Conservation (phyloP, 768 basidiomycete genomes). For the Lepiota brunneoincarnata region DNA sequence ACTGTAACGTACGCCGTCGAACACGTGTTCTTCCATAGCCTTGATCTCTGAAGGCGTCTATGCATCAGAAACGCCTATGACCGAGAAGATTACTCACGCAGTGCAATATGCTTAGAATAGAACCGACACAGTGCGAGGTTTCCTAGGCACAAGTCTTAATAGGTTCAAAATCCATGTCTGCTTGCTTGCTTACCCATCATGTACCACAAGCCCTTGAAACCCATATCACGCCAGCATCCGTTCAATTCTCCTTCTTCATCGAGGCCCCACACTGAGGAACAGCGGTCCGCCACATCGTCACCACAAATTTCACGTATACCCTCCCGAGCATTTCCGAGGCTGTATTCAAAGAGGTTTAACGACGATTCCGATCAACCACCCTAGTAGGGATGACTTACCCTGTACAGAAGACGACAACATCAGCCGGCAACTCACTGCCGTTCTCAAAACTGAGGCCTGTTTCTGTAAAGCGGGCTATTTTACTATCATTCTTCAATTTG, state of each 20-base stretch:
- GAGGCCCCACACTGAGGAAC: slow-evolving; percentile 63
- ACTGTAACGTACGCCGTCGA: slow-evolving; percentile 21
- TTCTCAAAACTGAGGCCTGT: slow-evolving; percentile 47
- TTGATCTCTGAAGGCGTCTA: slow-evolving; percentile 48
- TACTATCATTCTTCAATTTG: slow-evolving; percentile 62
- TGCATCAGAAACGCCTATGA: neutral
- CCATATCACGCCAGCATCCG: slow-evolving; percentile 48
- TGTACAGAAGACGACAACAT: slow-evolving; percentile 59
- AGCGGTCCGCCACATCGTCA: slow-evolving; percentile 37
- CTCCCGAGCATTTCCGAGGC: slow-evolving; percentile 41
- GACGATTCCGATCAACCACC: neutral
- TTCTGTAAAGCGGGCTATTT: slow-evolving; percentile 43
- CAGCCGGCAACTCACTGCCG: slow-evolving; percentile 43
- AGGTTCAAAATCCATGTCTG: neutral
- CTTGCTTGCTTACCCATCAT: slow-evolving; percentile 45
- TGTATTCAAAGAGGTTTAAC: slow-evolving; percentile 18
- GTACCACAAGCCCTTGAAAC: slow-evolving; percentile 52
- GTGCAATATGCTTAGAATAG: slow-evolving; percentile 58
- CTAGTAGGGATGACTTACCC: slow-evolving; percentile 32
- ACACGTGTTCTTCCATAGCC: slow-evolving; percentile 47
- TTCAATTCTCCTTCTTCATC: slow-evolving; percentile 62
- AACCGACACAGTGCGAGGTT: slow-evolving; percentile 50
- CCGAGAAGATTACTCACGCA: slow-evolving; percentile 45
- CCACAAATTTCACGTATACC: slow-evolving; percentile 44
- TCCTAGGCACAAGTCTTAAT: slow-evolving; percentile 26